Base-by-base conservation (phyloP, 139 green algal species). In the Closterium sp. region DNA sequence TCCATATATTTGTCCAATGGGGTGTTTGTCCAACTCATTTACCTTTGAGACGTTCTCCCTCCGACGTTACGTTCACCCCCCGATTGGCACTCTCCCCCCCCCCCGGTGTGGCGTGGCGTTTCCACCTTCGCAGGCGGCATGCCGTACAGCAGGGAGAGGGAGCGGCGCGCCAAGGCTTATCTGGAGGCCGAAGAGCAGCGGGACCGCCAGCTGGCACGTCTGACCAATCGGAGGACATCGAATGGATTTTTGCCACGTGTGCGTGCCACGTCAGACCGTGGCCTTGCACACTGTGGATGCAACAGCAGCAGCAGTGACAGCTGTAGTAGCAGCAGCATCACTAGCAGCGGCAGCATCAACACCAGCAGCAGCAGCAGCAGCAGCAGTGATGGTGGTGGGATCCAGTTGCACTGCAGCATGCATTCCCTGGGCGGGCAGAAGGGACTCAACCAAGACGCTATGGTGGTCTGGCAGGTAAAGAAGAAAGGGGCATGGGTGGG, bases 371-470 rank as follows among this genome's bases (percentile, higher is more conserved):
- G 1, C 12, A 19, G 55, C 55, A 19, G 36, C 36, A 12, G 36
- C 36, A 6, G 55, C 55, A 19, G 55, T 3, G 55, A 19, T 28
- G 55, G 55, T 28, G 55, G 55, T 76, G 55, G 55, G 55, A 76
- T 76, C 16, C 55, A 76, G 55, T 19, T 76, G 55, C 12, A 76
- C 55, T 76, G 55, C 55, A 76, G 55, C 55, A 76, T 76, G 55
- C 25, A 28, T 19, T 76, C 55, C 1, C 55, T 76, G 55, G n/a
- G 32, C n/a, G 89, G 89, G 12, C 30, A 91, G 84, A 91, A 91
- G 33, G 89, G 89, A 10, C 85, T 16, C 69, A 91, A 91, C 34
- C 89, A 91, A 85, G 89, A 91, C 69, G 33, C 69, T 21, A 91
- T 91, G 89, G 5, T 91, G 0, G 69, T 89, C 19, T 91, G 89